Base-by-base conservation (phyloP, 2,329 filamentous ascomycete genomes). In the Atkinsonella texensis region DNA sequence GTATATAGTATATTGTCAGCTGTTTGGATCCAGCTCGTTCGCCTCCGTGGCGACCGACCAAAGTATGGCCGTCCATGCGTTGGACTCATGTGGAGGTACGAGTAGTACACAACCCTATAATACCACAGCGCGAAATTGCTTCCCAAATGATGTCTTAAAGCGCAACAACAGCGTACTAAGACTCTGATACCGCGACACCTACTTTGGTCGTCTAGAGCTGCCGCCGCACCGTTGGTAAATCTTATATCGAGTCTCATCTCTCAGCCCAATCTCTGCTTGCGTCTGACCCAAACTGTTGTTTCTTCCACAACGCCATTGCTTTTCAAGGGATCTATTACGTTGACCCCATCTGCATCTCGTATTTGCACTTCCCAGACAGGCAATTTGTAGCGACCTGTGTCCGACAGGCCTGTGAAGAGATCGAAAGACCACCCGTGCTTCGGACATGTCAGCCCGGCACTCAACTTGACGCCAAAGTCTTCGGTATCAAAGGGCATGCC, bases 361-460 rank as follows among this genome's bases (percentile, higher is more conserved):
- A 81, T 49, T 54, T 86, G 72, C 0, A 83, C 74, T 56, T 86
- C 82, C 81, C 82, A 86, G 0, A 83, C 65, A 20, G 74, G 74
- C 10, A 87, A 67, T 53, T 68, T 75, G 59, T 87, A 87, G 45
- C 66, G 76, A 1, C 76, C 81, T 0, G 81, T 74, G 61, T 87
- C 84, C 1, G 73, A 74, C 58, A 70, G 70, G 0, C 84, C 84
- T 0, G 82, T 78, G 49, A 80, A 77, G 2, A 87, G 58, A 60
- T 87, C 84, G 63, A 87, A 87, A 0, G 81, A 83, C 84, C 84
- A 87, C 4, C 72, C 78, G 55, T 87, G 83, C 55, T 85, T 85
- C 0, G 83, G 81, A 62, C 84, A 87, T 0, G 73, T 76, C 3
- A 87, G 67, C 0, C 82, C 84, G 0, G 79, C 74, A 51, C 80